Conservation (phyloP, 768 basidiomycete species). For the Lentinula boryana region DNA sequence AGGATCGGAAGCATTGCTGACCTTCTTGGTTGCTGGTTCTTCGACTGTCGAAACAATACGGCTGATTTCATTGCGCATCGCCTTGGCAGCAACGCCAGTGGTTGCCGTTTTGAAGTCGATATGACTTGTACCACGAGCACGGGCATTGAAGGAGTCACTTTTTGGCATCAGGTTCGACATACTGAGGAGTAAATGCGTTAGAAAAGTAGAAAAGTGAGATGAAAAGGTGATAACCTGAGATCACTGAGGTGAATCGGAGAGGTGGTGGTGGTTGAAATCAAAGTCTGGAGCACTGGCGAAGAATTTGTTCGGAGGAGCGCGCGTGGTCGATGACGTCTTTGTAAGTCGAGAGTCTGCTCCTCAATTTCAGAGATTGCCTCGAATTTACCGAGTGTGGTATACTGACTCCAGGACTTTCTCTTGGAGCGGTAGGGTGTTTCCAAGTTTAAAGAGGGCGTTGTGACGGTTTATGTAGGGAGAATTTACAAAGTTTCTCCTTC, state of each 20-base stretch:
- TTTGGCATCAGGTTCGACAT: conserved; percentile 58
- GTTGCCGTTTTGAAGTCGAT: conserved; percentile 98
- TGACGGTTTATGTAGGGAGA: conserved; percentile 1
- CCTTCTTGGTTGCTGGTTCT: conserved; percentile 80
- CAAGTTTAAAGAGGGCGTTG: conserved; percentile 4
- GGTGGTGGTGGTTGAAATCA: conserved; percentile 40
- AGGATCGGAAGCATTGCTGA: conserved; percentile 21
- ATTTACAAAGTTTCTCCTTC: not conserved
- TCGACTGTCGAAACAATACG: conserved; percentile 84
- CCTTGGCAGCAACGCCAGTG: conserved; percentile 88
- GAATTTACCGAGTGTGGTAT: conserved; percentile 1
- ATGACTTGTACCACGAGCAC: conserved; percentile 71
- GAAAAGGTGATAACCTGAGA: conserved; percentile 26
- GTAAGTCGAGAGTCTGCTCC: conserved; percentile 28
- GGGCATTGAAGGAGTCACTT: conserved; percentile 62
- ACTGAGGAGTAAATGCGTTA: conserved; percentile 23
- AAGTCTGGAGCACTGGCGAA: conserved; percentile 57
- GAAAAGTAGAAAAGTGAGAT: conserved; percentile 10
- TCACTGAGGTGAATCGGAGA: conserved; percentile 52
- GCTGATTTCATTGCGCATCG: conserved; percentile 98
- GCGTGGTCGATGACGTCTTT: conserved; percentile 53
- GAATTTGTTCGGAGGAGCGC: conserved; percentile 47
- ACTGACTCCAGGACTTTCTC: conserved; percentile 6
- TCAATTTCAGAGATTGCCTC: conserved; percentile 16
- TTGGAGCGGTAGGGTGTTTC: not conserved